These are phyloP conservation scores for Centaurea solstitialis DNA, from an alignment of 129 eudicot species.

Conservation along the genomic window DNA sequence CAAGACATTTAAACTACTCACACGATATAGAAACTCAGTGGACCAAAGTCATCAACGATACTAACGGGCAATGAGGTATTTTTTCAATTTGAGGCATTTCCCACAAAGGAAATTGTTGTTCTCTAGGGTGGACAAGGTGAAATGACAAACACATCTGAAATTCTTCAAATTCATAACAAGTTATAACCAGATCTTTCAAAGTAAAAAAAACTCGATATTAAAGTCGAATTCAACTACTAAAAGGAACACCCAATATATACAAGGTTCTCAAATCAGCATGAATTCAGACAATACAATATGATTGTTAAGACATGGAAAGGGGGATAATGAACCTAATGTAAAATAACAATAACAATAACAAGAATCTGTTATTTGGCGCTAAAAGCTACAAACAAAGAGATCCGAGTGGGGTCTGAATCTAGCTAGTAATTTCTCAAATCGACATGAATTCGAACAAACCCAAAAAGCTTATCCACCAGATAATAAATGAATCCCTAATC, in stretches of 20 bases:
- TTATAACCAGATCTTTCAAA: background rate
- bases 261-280: background rate
- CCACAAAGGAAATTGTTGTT: background rate
- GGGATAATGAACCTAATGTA: background rate
- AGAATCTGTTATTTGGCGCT: background rate
- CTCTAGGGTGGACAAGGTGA: background rate
- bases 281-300: background rate
- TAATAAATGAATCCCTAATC: background rate
- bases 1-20: background rate
- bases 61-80: background rate
- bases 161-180: background rate
- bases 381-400: background rate
- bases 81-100: background rate
- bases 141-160: background rate
- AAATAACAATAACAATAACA: background rate
- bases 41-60: background rate
- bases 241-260: background rate
- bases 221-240: background rate
- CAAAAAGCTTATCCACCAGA: conserved; percentile 1
- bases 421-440: conserved; percentile 23
- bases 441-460: conserved; percentile 4
- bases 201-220: background rate
- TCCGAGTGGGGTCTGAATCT: conserved; percentile 7
- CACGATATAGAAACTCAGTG: background rate
- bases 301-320: background rate